phyloP scores from a whole-genome alignment of 768 basidiomycete species.

The Mycena rebaudengoi region DNA sequence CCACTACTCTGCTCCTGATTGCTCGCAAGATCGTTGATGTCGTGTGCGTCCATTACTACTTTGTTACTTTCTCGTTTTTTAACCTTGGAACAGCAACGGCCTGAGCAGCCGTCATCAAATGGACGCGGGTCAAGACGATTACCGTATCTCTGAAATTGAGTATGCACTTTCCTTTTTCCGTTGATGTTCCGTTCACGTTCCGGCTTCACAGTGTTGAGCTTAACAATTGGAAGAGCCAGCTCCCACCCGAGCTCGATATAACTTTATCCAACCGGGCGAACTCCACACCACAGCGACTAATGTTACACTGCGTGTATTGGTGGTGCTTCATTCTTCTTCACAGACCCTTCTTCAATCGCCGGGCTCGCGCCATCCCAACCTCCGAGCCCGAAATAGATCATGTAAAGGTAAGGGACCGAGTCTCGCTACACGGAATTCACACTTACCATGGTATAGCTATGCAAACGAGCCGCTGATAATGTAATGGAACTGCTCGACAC shows the following conservation, averaged over 20 bases:
- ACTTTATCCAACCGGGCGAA: constrained; percentile 32
- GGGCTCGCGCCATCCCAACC: background rate
- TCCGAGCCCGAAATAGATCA: constrained; percentile 22
- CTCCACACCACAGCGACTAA: constrained; percentile 38
- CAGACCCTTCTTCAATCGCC: constrained; percentile 37
- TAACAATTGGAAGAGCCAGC: constrained; percentile 34
- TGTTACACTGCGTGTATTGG: constrained; percentile 46
- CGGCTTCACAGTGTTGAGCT: constrained; percentile 21
- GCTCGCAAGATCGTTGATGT: constrained; percentile 42
- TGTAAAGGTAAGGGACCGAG: constrained; percentile 16
- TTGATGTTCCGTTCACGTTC: no score
- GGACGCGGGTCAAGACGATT: constrained; percentile 11
- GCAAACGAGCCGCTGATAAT: constrained; percentile 45
- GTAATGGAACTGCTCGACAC: constrained; percentile 41
- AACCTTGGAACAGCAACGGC: constrained; percentile 1
- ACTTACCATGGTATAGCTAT: constrained; percentile 30
- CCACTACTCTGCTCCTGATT: constrained; percentile 41
- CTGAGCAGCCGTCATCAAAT: constrained; percentile 9
- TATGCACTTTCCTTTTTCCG: constrained; percentile 16
- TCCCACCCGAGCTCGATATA: constrained; percentile 39
- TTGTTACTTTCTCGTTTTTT: background rate
- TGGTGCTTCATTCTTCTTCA: constrained; percentile 49
- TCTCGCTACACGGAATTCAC: background rate
- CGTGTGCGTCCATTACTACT: no score
- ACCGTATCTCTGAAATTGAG: constrained; percentile 29